Evolutionary conservation across 768 basidiomycete genomes (phyloP), one percentile per base, ranked within the genome.

Genomic region (Scleroderma citrinum): DNA sequence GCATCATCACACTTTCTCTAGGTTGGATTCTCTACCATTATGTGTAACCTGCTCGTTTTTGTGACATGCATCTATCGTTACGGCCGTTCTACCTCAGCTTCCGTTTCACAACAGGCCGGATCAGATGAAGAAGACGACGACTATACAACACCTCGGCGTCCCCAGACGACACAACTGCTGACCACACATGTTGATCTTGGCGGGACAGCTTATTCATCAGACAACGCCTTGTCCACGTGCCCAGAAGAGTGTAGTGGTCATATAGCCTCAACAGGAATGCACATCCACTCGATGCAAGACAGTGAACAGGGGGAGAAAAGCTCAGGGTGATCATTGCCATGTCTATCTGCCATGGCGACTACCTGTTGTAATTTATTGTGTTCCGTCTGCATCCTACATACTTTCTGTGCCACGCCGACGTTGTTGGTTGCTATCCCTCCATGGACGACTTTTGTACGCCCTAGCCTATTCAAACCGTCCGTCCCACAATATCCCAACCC

Each of bases 41-140:
- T 42, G 31, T 61, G 60, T 16, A 59, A 58, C 38, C 26, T 61
- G 19, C 48, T 61, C n/a, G 59, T 61, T 21, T 40, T 59, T 24
- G 54, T 40, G 30, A 59, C 59, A 8, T 43, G 50, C 21, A 5
- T 48, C 19, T 59, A 54, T 42, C 59, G 56, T 42, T 48, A 47
- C 37, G 41, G 20, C 44, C 43, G n/a, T 37, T 21, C n/a, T 17
- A 42, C 20, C 11, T 24, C 24, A 30, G 14, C 14, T 12, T 7
- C n/a, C 19, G 29, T 41, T 40, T 6, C 47, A 7, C 24, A 30
- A 13, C 12, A 4, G 5, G 2, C 35, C 31, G 59, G 46, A 20
- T 16, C 42, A 7, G 53, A 48, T 16, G 38, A 46, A 20, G 39
- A 44, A 10, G 55, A 49, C 11, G 58, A 54, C 37, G 51, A 56